phyloP scores from a whole-genome alignment of 192 early-diverging fungal genomes.

The Gigaspora rosea region DNA sequence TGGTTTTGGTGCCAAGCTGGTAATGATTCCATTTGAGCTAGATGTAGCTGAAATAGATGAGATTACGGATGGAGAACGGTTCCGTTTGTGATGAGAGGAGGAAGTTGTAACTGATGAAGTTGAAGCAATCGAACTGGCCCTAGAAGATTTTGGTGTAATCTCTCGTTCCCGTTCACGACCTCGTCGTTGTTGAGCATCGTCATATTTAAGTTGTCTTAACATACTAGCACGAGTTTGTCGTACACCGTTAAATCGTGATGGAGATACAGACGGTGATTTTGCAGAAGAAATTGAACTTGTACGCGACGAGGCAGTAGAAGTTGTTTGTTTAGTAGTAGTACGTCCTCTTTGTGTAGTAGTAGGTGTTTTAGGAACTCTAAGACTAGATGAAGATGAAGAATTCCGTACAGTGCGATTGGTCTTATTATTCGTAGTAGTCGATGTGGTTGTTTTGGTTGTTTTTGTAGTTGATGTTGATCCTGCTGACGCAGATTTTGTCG shows the following conservation, averaged over 20 bases:
- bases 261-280: conserved; percentile 24
- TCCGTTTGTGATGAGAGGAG: neutral
- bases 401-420: neutral
- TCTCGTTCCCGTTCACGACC: conserved; percentile 14
- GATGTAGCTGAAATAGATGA: conserved; percentile 14
- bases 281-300: conserved; percentile 24
- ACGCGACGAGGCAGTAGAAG: conserved; percentile 23
- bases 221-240: conserved; percentile 32
- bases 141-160: conserved; percentile 20
- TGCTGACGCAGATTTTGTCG: neutral
- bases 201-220: conserved; percentile 31
- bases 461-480: neutral
- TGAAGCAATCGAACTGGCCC: conserved; percentile 31
- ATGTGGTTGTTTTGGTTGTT: neutral
- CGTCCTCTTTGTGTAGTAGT: conserved; percentile 21
- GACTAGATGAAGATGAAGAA: neutral
- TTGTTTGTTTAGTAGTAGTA: neutral
- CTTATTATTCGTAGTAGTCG: neutral
- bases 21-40: neutral
- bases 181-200: conserved; percentile 27
- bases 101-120: conserved; percentile 24
- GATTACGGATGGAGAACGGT: conserved; percentile 26
- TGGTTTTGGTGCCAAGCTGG: conserved; percentile 22
- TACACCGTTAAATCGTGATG: conserved; percentile 21
- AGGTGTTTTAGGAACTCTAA: neutral